These are phyloP conservation scores for Penstemon barbatus DNA, from an alignment of 257 asterid species.

Conservation along the genomic window DNA sequence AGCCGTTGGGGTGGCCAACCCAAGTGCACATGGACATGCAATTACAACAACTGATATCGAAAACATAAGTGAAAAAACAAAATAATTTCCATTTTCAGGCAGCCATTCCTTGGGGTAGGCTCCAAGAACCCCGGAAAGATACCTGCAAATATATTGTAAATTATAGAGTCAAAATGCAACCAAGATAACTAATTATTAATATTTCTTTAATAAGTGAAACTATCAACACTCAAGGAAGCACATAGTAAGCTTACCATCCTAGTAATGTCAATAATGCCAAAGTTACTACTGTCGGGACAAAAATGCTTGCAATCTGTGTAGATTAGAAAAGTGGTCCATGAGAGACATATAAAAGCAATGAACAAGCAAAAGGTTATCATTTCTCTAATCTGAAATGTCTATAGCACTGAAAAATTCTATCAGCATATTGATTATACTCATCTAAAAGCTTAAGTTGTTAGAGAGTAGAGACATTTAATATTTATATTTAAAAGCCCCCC, in stretches of 20 bases:
- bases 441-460: no score
- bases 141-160: slow-evolving; percentile 44
- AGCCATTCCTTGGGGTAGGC: slow-evolving; percentile 82
- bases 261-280: slow-evolving; percentile 74
- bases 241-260: slow-evolving; percentile 70
- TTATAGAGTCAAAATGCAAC: neutral
- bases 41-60: slow-evolving; percentile 92
- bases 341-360: slow-evolving; percentile 8
- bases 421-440: no score
- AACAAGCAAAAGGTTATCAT: slow-evolving; percentile 2
- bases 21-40: slow-evolving; percentile 99
- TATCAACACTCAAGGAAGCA: slow-evolving; percentile 1
- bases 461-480: no score
- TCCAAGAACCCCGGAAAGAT: slow-evolving; percentile 78
- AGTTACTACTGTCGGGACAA: slow-evolving; percentile 78
- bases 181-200: slow-evolving; percentile 3
- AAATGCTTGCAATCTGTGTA: slow-evolving; percentile 88
- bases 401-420: neutral
- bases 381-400: neutral
- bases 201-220: slow-evolving; percentile 7
- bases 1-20: slow-evolving; percentile 99
- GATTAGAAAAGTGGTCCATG: slow-evolving; percentile 25
- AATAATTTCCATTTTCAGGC: slow-evolving; percentile 75
- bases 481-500: no score
- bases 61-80: slow-evolving; percentile 96